These are phyloP conservation scores for Sugiyamaella floridensis DNA, from an alignment of 805 yeast genomes.

Conservation along the genomic window DNA sequence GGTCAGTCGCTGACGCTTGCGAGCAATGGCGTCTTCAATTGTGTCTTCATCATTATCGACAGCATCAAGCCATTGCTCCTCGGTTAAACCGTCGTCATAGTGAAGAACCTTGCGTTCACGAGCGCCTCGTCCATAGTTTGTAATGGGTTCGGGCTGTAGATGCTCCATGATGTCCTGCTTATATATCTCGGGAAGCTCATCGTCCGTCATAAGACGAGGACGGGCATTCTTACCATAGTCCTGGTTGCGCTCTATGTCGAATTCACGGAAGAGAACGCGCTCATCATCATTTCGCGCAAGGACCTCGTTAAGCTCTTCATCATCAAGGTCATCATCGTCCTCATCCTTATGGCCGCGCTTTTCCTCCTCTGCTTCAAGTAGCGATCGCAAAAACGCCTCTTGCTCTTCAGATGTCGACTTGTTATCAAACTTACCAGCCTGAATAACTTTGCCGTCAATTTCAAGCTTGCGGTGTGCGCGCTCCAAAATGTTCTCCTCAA, in stretches of 20 bases:
- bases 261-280: constrained; percentile 47
- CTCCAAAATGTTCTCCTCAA: constrained; percentile 88
- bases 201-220: constrained; percentile 52
- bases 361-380: constrained; percentile 78
- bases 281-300: constrained; percentile 78
- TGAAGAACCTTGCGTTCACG: constrained; percentile 68
- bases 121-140: constrained; percentile 49
- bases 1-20: constrained; percentile 39
- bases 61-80: constrained; percentile 80
- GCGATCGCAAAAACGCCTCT: constrained; percentile 82
- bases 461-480: constrained; percentile 90
- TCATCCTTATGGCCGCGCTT: constrained; percentile 41
- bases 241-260: constrained; percentile 57
- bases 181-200: constrained; percentile 76
- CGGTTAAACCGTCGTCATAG: constrained; percentile 80
- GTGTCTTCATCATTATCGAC: constrained; percentile 51
- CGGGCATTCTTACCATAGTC: constrained; percentile 31
- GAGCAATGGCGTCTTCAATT: constrained; percentile 45
- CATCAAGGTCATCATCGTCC: constrained; percentile 65
- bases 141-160: constrained; percentile 21
- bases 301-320: constrained; percentile 80
- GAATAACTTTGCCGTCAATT: constrained; percentile 96
- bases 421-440: constrained; percentile 97
- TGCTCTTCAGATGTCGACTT: constrained; percentile 96
- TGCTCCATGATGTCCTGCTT: constrained; percentile 43